Evolutionary conservation across 805 yeast genomes (phyloP).

Genomic region (Cyberlindnera samutprakarnensis): DNA sequence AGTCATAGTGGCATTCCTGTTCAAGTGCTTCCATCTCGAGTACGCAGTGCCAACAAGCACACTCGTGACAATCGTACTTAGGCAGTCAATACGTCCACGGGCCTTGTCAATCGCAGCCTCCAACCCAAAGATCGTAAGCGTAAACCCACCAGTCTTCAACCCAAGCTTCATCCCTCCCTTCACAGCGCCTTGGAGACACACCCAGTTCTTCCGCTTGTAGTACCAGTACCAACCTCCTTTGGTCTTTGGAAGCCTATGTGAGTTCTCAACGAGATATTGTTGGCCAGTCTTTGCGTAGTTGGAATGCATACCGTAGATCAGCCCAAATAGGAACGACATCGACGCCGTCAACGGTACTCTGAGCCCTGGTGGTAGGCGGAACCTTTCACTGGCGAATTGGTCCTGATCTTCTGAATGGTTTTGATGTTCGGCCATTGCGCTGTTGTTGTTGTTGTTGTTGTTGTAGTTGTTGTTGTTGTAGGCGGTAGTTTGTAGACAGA

Average conservation of each 20-base stretch:
- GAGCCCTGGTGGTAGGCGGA: conserved; percentile 3
- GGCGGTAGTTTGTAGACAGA: background rate
- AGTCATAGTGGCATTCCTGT: conserved; percentile 32
- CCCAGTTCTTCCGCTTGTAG: conserved; percentile 77
- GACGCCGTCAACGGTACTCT: conserved; percentile 4
- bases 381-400: conserved; percentile 1
- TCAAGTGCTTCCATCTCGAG: conserved; percentile 36
- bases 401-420: background rate
- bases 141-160: conserved; percentile 34
- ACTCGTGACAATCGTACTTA: conserved; percentile 56
- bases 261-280: conserved; percentile 67
- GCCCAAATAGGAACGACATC: conserved; percentile 4
- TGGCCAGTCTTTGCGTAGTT: conserved; percentile 52
- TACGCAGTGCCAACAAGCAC: conserved; percentile 42
- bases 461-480: background rate
- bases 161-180: conserved; percentile 38
- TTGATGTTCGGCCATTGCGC: background rate
- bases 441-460: background rate
- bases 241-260: conserved; percentile 70
- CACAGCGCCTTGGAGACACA: conserved; percentile 52
- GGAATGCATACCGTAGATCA: conserved; percentile 45
- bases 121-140: conserved; percentile 44
- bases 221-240: conserved; percentile 86
- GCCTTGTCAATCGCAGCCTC: conserved; percentile 56
- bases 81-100: conserved; percentile 48